Base-by-base conservation (phyloP, 2,329 filamentous ascomycete genomes). In the Didymella pinodella region DNA sequence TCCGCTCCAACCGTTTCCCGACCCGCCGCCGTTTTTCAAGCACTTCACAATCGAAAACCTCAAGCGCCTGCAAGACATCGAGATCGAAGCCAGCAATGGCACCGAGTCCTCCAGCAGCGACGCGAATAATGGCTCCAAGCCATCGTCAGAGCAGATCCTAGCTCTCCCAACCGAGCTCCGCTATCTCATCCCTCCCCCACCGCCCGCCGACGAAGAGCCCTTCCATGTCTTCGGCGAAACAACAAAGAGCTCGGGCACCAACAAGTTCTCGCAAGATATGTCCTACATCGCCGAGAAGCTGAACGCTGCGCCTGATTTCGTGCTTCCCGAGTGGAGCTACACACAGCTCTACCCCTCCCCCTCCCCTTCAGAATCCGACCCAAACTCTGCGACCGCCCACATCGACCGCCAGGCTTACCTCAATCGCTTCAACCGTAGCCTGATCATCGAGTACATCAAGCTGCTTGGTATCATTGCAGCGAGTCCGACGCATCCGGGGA, bases 1-100 rank as follows among this genome's bases (percentile, higher is more conserved):
- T 1, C 36, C 36, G 20, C 63, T 65, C 43, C 68, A 69, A 44
- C 66, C 89, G 40, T 97, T 93, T 75, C 94, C 95, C 25, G 87
- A 90, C 51, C 95, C 95, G 26, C 95, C 95, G 26, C 88, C 90
- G 0, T 96, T 97, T 80, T 98, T 91, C 88, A 89, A 90, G 66
- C 85, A 91, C 75, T 98, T 98, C 78, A 97, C 92, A 0, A 77
- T 87, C 3, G 86, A 90, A 28, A 96, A 94, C 72, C 71, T 91
- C 51, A 79, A 85, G 14, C 86, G 86, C 47, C 78, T 90, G 25
- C 78, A 83, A 55, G 72, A 83, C 38, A 73, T 84, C 52, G 83
- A 83, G 65, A 77, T 76, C 25, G 74, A 79, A 18, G 62, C 56
- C 31, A 54, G 48, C 11, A 45, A 48, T 8, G 61, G 59, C 47